Evolutionary conservation across 306 rosid species (phyloP), one percentile per base, ranked within the genome.

Genomic region (Sicyos baderoa): DNA sequence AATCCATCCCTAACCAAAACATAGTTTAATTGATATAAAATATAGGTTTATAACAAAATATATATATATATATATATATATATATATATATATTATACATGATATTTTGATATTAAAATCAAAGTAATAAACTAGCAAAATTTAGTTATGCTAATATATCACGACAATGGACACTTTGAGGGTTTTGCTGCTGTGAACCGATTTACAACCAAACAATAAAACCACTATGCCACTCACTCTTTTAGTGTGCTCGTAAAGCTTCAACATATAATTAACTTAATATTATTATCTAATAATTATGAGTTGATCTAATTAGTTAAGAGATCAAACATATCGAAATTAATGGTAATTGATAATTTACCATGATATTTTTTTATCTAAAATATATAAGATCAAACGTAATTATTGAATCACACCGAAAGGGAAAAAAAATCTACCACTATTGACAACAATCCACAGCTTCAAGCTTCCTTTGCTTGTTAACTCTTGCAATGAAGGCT

Each of bases 401-500:
- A 58, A 15, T 58, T 14, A 57, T 58, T 58, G 1, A 10, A 2
- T 6, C 5, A 27, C 11, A 6, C 13, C 2, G 0, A 29, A 29
- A n/a, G 8, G 7, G 8, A 53, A 53, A 54, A 3, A 19, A 18
- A 13, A 0, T 11, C 65, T 59, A 58, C 2, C 21, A 58, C 7
- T 7, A 7, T 27, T 0, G 11, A 6, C 7, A 59, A 59, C 3
- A 59, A 29, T 32, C 66, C 47, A 59, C 42, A 53, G 80, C 79
- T 76, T 84, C 87, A 67, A 81, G 61, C 81, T 75, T 40, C 75
- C 80, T 76, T 71, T 84, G 87, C 53, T 57, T 81, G 59, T 81
- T 84, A 29, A 84, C 74, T 81, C 75, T 79, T 21, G 86, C 84
- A 79, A 83, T 79, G 22, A 83, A 83, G 10, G 74, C 84, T 22